phyloP scores from a whole-genome alignment of 176 grass and related monocot species.

The Rhynchospora pubera region DNA sequence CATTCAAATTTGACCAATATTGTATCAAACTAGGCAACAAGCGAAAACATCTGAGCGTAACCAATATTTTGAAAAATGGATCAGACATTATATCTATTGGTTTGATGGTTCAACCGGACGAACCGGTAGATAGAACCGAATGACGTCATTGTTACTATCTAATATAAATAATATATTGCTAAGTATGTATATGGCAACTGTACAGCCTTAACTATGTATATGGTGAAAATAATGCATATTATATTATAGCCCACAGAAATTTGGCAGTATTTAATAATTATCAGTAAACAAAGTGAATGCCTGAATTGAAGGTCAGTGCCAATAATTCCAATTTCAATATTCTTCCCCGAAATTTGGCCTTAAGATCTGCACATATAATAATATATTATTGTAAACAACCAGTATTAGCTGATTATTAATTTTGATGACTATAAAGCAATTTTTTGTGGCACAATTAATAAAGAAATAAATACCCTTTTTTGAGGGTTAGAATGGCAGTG shows the following conservation, averaged over 20 bases:
- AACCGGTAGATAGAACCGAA: no score
- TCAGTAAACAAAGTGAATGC: constrained; percentile 24
- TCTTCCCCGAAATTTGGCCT: constrained; percentile 91
- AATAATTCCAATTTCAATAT: constrained; percentile 97
- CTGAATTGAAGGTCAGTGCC: constrained; percentile 79
- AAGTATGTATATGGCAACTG: no score
- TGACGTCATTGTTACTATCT: no score
- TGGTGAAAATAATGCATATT: background rate
- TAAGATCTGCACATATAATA: constrained; percentile 53
- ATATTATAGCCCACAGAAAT: background rate
- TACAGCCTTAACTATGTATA: no score
- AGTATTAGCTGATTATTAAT: constrained; percentile 5
- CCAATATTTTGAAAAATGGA: no score
- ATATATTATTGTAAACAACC: background rate
- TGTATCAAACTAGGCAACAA: no score
- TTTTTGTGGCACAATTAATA: background rate
- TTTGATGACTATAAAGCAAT: background rate
- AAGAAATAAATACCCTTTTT: constrained; percentile 80
- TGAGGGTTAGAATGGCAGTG: constrained; percentile 92
- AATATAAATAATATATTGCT: no score
- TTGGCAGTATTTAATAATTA: background rate
- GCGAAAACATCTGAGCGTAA: no score
- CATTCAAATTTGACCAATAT: no score
- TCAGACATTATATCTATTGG: no score
- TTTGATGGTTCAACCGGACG: no score